Percentiles rank a stretch among this genome's conserved stretches.
Conservation (phyloP, 192 early-diverging fungal genomes). For the Linnemannia hyalina region DNA sequence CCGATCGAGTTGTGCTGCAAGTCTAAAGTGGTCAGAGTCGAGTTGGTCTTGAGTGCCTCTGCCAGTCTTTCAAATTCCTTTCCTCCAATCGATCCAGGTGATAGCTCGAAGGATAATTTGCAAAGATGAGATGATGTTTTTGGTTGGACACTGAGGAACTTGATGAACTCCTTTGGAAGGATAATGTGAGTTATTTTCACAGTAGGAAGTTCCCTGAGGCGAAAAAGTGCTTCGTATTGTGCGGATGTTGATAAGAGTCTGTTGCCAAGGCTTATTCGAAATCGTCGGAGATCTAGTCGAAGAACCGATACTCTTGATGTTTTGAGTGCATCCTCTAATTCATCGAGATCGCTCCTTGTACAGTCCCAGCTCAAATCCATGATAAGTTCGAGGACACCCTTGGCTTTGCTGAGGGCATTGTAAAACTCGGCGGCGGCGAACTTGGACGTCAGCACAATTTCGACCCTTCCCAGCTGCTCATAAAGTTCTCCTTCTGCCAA, state of each 20-base stretch:
- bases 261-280: conserved; percentile 6
- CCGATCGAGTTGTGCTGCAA: background rate
- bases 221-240: background rate
- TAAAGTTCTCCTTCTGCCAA: background rate
- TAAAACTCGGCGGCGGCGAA: background rate
- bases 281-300: conserved; percentile 10
- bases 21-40: conserved; percentile 5
- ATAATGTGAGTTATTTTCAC: background rate
- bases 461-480: conserved; percentile 5
- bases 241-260: background rate
- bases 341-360: conserved; percentile 8
- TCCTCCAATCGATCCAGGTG: no score
- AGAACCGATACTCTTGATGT: conserved; percentile 16
- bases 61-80: background rate
- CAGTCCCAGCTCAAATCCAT: conserved; percentile 10
- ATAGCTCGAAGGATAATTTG: background rate
- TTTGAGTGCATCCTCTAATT: conserved; percentile 13
- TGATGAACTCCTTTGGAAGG: background rate
- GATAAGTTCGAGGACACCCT: background rate
- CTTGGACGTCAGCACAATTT: background rate
- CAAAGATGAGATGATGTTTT: background rate
- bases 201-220: background rate
- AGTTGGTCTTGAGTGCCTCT: conserved; percentile 23
- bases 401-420: background rate
- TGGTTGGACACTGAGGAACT: background rate